Percentiles rank a stretch among this genome's conserved stretches.
These are phyloP conservation scores for Neurospora sp. DNA, from an alignment of 495 filamentous ascomycete genomes.

Conservation along the genomic window DNA sequence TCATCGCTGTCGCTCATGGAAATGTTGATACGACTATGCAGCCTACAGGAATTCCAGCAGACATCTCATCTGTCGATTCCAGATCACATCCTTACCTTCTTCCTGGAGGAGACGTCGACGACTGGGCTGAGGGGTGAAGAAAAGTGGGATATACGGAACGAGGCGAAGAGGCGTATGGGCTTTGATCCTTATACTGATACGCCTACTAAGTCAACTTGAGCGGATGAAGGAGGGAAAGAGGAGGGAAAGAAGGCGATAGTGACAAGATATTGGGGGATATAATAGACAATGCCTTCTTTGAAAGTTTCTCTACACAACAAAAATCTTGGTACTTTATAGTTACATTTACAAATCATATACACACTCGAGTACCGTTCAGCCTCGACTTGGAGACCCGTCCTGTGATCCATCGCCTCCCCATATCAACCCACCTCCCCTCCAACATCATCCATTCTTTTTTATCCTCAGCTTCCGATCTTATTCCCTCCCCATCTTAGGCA, in stretches of 20 bases:
- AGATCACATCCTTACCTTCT: constrained; percentile 93
- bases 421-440: not conserved
- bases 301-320: not conserved
- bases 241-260: not conserved
- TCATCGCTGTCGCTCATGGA: constrained; percentile 91
- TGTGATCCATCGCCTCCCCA: not conserved
- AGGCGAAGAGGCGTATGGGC: constrained; percentile 69
- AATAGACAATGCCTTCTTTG: not conserved
- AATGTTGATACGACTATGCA: constrained; percentile 81
- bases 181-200: constrained; percentile 50
- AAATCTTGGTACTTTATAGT: not conserved
- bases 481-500: constrained; percentile 12
- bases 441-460: not conserved
- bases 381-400: not conserved
- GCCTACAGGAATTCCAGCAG: constrained; percentile 96
- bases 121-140: constrained; percentile 63
- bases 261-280: not conserved
- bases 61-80: constrained; percentile 82
- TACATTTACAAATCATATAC: not conserved
- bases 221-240: not conserved
- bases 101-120: constrained; percentile 71
- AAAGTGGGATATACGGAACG: constrained; percentile 57
- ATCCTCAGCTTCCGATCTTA: no score
- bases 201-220: constrained; percentile 3
- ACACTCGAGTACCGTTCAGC: not conserved